Base-by-base conservation (phyloP, 1,139 yeast species). In the Hansenula anomala region DNA sequence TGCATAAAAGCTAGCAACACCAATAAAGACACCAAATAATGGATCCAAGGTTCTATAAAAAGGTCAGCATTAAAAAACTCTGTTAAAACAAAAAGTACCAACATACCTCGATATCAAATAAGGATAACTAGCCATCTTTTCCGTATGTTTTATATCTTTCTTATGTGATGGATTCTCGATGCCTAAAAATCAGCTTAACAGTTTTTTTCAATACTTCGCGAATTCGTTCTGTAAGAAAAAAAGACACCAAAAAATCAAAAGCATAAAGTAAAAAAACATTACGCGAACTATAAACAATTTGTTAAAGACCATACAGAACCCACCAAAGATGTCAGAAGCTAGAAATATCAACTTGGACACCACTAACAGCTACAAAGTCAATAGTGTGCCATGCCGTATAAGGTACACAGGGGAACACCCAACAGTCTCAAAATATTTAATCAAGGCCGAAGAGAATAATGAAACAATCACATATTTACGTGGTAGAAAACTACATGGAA, bases 1-100 rank as follows among this genome's bases (percentile, higher is more conserved):
- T 9, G 78, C 61, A 46, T 73, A 78, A 55, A 77, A 82, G 4
- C 87, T 77, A 6, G 72, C 61, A 0, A 69, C 66, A 0, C 90
- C 90, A 5, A 80, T 69, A 0, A 67, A 58, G 1, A 80, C 51
- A 2, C 82, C 88, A 44, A 79, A 69, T 3, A 79, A 22, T 2
- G 88, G 87, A 54, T 82, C 90, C 1, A 66, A 54, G 27, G 57
- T 54, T 54, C 69, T 60, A 19, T 15, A n/a, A 11, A 31, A n/a
- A 20, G 34, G 33, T 33, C 22, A 9, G 22, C 22, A 20, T 6
- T 9, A 6, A 20, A 20, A 20, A 20, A 6, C 8, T 17, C 9
- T 11, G 25, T 23, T 10, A 23, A 11, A 4, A 8, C 25, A 14
- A 12, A 13, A 17, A 19, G n/a, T 9, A 4, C 22, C n/a, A 14